These are phyloP conservation scores for Caloboletus inedulis DNA, from an alignment of 1,284 basidiomycete genomes.

Conservation along the genomic window DNA sequence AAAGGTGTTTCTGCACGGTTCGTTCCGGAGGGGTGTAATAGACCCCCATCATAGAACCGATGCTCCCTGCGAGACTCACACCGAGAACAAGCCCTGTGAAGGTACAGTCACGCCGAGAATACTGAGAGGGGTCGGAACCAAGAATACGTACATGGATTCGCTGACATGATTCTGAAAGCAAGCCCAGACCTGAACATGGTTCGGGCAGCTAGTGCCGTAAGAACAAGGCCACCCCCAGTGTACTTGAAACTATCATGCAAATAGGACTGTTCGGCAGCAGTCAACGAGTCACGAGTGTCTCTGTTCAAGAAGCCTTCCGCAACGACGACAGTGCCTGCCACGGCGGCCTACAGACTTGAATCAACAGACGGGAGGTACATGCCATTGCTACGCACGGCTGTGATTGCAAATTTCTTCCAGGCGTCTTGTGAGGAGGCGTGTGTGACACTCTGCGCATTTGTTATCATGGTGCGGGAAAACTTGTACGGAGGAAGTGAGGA, in stretches of 20 bases:
- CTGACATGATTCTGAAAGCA: slow-evolving; percentile 77
- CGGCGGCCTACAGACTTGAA: slow-evolving; percentile 48
- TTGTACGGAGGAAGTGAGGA: slow-evolving; percentile 20
- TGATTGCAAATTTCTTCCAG: slow-evolving; percentile 50
- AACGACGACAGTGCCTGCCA: slow-evolving; percentile 64
- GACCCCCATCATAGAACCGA: slow-evolving; percentile 77
- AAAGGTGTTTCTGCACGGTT: slow-evolving; percentile 67
- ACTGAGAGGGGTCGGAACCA: not conserved
- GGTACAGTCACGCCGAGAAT: slow-evolving; percentile 1
- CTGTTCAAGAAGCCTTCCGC: slow-evolving; percentile 70
- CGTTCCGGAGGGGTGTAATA: slow-evolving; percentile 74
- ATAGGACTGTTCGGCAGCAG: slow-evolving; percentile 59
- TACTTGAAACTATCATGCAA: slow-evolving; percentile 85
- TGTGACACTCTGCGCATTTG: slow-evolving; percentile 42
- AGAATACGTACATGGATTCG: slow-evolving; percentile 70
- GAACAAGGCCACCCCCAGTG: slow-evolving; percentile 74
- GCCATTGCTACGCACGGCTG: slow-evolving; percentile 39
- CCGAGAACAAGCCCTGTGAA: slow-evolving; percentile 75
- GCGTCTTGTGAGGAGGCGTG: slow-evolving; percentile 39
- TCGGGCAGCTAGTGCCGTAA: slow-evolving; percentile 79
- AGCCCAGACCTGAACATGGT: slow-evolving; percentile 74
- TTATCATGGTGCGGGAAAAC: slow-evolving; percentile 39
- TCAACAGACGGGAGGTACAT: not conserved
- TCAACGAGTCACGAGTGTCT: slow-evolving; percentile 70
- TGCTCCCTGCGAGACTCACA: slow-evolving; percentile 73